Percentiles rank a stretch among this genome's conserved stretches.
phyloP scores from a whole-genome alignment of 164 flowering plant species.

The Vitis amurensis region DNA sequence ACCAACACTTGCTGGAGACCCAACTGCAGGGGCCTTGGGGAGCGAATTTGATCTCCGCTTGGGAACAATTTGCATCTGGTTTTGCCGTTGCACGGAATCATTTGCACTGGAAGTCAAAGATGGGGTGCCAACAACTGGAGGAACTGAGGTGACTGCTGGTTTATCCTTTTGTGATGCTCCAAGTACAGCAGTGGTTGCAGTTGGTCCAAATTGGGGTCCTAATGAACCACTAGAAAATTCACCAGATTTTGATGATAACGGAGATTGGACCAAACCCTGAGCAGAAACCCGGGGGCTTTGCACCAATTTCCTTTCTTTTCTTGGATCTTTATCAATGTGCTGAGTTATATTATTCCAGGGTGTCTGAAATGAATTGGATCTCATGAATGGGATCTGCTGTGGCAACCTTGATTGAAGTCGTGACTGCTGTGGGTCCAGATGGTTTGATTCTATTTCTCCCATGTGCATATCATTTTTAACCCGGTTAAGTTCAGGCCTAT shows the following conservation, averaged over 20 bases:
- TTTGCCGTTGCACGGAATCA: constrained; percentile 81
- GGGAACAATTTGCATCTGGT: constrained; percentile 50
- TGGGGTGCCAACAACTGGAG: constrained; percentile 50
- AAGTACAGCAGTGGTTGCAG: constrained; percentile 35
- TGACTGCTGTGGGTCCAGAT: constrained; percentile 54
- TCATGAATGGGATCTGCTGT: constrained; percentile 45
- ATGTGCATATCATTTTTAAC: constrained; percentile 40
- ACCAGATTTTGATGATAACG: constrained; percentile 86
- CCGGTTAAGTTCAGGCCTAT: constrained; percentile 41
- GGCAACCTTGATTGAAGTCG: constrained; percentile 52
- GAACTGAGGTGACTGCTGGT: constrained; percentile 47
- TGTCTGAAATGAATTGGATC: constrained; percentile 58
- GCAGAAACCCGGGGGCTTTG: constrained; percentile 84
- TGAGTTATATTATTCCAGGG: constrained; percentile 68
- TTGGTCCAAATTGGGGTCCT: constrained; percentile 63
- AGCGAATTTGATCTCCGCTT: constrained; percentile 81
- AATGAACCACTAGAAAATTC: constrained; percentile 84
- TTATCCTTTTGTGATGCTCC: constrained; percentile 74
- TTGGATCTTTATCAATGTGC: constrained; percentile 58
- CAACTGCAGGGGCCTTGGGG: constrained; percentile 73
- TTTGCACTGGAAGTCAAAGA: constrained; percentile 75
- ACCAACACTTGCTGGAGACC: constrained; percentile 84
- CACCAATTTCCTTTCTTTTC: constrained; percentile 74
- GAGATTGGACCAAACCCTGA: constrained; percentile 72
- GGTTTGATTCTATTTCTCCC: constrained; percentile 42